These are phyloP conservation scores for Sesbania bispinosa DNA, from an alignment of 306 rosid species.

Conservation along the genomic window DNA sequence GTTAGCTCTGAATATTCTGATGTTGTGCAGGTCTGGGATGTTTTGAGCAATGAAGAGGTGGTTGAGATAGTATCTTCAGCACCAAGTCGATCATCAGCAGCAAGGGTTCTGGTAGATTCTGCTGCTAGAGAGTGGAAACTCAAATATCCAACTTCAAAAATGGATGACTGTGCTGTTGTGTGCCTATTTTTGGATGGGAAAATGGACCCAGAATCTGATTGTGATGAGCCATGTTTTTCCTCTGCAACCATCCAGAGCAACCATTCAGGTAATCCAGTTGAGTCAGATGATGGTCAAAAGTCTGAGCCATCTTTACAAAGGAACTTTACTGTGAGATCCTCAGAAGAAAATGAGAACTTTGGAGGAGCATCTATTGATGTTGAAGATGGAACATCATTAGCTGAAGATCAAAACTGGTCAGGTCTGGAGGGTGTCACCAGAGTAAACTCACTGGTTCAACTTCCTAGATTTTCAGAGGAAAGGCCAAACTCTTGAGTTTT, in stretches of 20 bases:
- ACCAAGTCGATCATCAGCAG: constrained; percentile 69
- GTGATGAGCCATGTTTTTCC: constrained; percentile 74
- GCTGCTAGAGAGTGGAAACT: constrained; percentile 90
- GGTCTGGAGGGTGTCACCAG: constrained; percentile 92
- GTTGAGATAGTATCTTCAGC: constrained; percentile 79
- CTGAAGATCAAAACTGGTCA: constrained; percentile 82
- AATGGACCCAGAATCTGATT: constrained; percentile 88
- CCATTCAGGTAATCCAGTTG: constrained; percentile 61
- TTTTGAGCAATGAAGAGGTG: constrained; percentile 91
- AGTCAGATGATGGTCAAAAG: constrained; percentile 76
- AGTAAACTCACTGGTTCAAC: constrained; percentile 98
- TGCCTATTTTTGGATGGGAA: constrained; percentile 86
- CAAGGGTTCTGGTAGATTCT: constrained; percentile 73
- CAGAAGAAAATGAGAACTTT: constrained; percentile 43
- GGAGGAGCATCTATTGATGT: constrained; percentile 35
- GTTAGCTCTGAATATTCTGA: constrained; percentile 11
- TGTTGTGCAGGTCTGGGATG: constrained; percentile 93
- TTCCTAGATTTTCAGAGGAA: constrained; percentile 89
- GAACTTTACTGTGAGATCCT: constrained; percentile 71
- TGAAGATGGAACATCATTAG: constrained; percentile 39
- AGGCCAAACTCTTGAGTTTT: constrained; percentile 39
- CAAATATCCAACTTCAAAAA: constrained; percentile 89
- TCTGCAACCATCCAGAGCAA: constrained; percentile 73
- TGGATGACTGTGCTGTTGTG: constrained; percentile 98
- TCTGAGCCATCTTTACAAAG: constrained; percentile 76